Conservation (phyloP, 345 rosid species). For the Eucalyptus shirleyi region DNA sequence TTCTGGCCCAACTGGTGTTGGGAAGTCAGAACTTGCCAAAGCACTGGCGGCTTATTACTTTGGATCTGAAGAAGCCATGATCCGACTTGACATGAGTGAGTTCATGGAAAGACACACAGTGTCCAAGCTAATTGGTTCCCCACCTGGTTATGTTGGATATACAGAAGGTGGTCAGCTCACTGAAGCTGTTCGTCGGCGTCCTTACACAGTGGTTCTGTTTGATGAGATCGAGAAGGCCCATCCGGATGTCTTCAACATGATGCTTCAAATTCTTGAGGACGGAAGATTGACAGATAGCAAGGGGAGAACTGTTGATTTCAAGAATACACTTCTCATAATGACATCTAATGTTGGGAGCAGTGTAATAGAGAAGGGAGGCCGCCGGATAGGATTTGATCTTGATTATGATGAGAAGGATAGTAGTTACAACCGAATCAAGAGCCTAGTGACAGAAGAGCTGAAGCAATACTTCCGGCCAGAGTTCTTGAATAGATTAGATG, state of each 20-base stretch:
- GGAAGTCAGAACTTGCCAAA: constrained; percentile 54
- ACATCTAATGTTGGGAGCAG: constrained; percentile 46
- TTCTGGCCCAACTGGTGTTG: constrained; percentile 56
- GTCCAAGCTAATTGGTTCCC: constrained; percentile 49
- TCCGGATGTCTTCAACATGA: constrained; percentile 44
- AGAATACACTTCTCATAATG: constrained; percentile 48
- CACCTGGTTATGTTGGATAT: constrained; percentile 56
- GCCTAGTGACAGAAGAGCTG: constrained; percentile 22
- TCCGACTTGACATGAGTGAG: constrained; percentile 64
- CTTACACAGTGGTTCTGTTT: constrained; percentile 35
- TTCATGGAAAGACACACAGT: constrained; percentile 58
- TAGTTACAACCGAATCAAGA: constrained; percentile 16
- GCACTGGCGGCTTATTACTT: constrained; percentile 47
- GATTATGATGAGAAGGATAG: constrained; percentile 13
- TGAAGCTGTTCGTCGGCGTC: constrained; percentile 45
- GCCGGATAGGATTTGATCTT: constrained; percentile 1
- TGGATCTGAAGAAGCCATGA: constrained; percentile 53
- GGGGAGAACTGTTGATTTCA: constrained; percentile 52
- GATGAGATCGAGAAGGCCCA: constrained; percentile 73
- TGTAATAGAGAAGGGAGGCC: constrained; percentile 15
- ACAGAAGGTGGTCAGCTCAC: constrained; percentile 57
- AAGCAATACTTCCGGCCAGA: constrained; percentile 51
- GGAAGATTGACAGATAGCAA: constrained; percentile 52
- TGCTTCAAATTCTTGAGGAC: constrained; percentile 52
- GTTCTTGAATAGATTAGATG: constrained; percentile 54